These are phyloP conservation scores for Globisporangium lucens DNA, from an alignment of 352 stramenopile genomes.

Conservation along the genomic window DNA sequence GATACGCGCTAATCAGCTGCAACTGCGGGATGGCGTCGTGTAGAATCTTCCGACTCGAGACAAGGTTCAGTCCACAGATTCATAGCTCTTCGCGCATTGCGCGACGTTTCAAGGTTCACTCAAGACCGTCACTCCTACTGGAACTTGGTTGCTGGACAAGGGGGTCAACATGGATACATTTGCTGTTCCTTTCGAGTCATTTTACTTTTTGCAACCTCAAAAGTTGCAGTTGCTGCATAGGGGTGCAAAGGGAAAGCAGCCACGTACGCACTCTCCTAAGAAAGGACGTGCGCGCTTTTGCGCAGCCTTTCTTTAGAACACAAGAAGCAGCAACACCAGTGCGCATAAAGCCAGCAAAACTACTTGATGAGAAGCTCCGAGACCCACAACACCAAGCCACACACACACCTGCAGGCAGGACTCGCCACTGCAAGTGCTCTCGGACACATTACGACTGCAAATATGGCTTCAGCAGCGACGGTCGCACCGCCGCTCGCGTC, in stretches of 20 bases:
- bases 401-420: neutral
- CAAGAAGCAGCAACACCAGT: neutral
- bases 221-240: neutral
- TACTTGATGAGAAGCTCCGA: neutral
- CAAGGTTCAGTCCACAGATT: neutral
- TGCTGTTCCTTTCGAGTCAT: neutral
- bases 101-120: neutral
- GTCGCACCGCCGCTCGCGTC: neutral
- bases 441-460: neutral
- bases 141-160: neutral
- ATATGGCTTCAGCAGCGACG: slow-evolving; percentile 4
- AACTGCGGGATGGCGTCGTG: neutral
- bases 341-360: neutral
- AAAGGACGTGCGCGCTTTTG: neutral
- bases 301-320: neutral
- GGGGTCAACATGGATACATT: neutral
- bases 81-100: neutral
- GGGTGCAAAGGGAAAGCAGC: neutral
- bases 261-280: neutral
- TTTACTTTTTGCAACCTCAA: neutral
- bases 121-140: neutral
- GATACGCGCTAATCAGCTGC: neutral
- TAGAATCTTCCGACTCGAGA: neutral
- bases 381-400: neutral
- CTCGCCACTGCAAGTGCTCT: neutral